Conservation (phyloP, 2,329 filamentous ascomycete species). For the Sporothrix sp. region DNA sequence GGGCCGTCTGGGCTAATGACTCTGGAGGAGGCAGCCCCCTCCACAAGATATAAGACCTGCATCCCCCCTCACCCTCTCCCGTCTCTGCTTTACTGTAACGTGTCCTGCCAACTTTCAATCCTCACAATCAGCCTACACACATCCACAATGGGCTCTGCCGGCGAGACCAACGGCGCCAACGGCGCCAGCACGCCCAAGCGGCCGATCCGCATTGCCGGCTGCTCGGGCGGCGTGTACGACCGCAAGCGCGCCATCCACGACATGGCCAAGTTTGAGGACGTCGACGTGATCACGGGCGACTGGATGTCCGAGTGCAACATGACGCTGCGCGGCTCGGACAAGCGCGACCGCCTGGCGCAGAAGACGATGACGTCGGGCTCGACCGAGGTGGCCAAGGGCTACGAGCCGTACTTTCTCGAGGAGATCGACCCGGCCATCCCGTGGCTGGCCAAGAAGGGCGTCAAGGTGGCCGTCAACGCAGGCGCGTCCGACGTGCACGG, state of each 20-base stretch:
- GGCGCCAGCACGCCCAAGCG: constrained; percentile 16
- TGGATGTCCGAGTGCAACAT: constrained; percentile 29
- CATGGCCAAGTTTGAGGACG: constrained; percentile 25
- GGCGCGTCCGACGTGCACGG: constrained; percentile 23
- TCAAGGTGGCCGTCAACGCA: constrained; percentile 26
- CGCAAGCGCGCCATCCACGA: constrained; percentile 30
- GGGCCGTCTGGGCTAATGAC: constrained; percentile 1
- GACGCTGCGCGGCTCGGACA: constrained; percentile 24
- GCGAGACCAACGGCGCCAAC: constrained; percentile 7
- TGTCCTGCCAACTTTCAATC: background rate
- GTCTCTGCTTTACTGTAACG: background rate
- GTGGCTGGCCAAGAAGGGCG: constrained; percentile 20
- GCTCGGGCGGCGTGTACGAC: constrained; percentile 30
- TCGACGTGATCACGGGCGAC: constrained; percentile 26
- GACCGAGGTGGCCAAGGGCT: constrained; percentile 27
- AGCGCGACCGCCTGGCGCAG: constrained; percentile 19
- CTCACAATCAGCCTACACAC: background rate
- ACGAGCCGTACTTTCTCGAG: constrained; percentile 26
- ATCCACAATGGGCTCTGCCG: constrained; percentile 12
- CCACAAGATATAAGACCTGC: background rate
- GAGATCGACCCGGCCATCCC: constrained; percentile 23
- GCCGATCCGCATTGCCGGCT: constrained; percentile 24
- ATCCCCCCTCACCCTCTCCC: background rate
- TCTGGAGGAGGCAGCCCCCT: background rate
- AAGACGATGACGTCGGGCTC: constrained; percentile 15